Evolutionary conservation across 2,329 filamentous ascomycete genomes (phyloP).

Genomic region (Fusarium xyrophilum): DNA sequence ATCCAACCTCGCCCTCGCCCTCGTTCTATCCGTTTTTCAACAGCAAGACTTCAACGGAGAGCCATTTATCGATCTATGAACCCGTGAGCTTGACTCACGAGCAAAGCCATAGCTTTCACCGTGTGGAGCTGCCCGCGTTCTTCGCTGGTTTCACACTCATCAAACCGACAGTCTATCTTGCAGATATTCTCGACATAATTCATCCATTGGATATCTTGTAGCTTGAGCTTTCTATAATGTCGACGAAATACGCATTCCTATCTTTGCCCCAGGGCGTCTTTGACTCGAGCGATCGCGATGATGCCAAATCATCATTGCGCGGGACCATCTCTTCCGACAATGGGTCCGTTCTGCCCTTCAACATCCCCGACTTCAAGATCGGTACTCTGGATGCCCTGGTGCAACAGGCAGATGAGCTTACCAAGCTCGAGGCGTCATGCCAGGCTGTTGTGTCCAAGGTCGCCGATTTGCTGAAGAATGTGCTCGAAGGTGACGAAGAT

Average conservation of each 20-base stretch:
- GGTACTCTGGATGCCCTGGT: conserved; percentile 94
- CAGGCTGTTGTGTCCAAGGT: conserved; percentile 87
- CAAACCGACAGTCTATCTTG: conserved; percentile 17
- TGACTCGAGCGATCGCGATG: conserved; percentile 78
- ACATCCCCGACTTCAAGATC: conserved; percentile 95
- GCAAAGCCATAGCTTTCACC: conserved; percentile 14
- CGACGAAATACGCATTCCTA: conserved; percentile 80
- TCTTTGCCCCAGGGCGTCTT: conserved; percentile 90
- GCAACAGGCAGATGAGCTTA: conserved; percentile 92
- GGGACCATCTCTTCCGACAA: conserved; percentile 76
- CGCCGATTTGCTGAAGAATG: conserved; percentile 79
- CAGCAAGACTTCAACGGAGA: background rate
- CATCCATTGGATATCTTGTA: background rate
- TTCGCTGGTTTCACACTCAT: conserved; percentile 16
- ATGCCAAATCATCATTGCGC: conserved; percentile 79
- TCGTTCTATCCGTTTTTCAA: background rate
- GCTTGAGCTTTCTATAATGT: conserved; percentile 47
- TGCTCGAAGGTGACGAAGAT: conserved; percentile 84
- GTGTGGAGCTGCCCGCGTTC: conserved; percentile 10
- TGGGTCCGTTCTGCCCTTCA: conserved; percentile 77
- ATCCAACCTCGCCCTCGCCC: background rate
- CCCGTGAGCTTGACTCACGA: background rate
- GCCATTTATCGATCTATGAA: conserved; percentile 16
- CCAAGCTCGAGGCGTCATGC: conserved; percentile 83
- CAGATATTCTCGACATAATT: conserved; percentile 10